Conservation (phyloP, 1,139 yeast species). For the Candida sp. region DNA sequence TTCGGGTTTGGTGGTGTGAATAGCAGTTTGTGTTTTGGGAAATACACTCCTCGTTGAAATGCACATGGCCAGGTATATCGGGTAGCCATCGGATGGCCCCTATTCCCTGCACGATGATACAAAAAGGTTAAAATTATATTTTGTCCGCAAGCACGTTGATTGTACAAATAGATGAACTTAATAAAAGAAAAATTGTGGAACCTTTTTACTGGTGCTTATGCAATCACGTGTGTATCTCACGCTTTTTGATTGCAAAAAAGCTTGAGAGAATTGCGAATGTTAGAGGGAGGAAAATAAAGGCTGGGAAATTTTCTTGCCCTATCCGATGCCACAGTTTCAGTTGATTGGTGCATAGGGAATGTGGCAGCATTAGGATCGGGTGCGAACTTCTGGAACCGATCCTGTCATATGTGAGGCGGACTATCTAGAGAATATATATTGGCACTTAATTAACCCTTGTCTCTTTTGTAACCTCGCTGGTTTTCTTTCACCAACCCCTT, state of each 20-base stretch:
- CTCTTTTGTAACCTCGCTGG: too few species aligned
- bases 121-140: not conserved
- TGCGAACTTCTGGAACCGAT: not conserved
- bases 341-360: not conserved
- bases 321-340: slow-evolving; percentile 1
- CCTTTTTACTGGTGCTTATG: not conserved
- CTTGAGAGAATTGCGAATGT: not conserved
- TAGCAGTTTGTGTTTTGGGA: slow-evolving; percentile 52
- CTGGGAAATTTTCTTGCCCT: not conserved
- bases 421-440: not conserved
- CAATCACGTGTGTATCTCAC: not conserved
- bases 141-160: not conserved
- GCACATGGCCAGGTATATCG: not conserved
- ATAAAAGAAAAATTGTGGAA: slow-evolving; percentile 6
- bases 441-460: not conserved
- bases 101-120: not conserved
- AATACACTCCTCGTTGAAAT: slow-evolving; percentile 10
- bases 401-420: not conserved
- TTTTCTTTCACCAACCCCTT: too few species aligned
- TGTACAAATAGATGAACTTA: not conserved
- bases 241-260: not conserved
- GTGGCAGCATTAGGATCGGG: not conserved
- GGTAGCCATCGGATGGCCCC: not conserved
- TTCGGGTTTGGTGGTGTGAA: slow-evolving; percentile 99
- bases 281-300: not conserved